phyloP scores from a whole-genome alignment of 2,329 filamentous ascomycete genomes.

The Huntiella savannae region DNA sequence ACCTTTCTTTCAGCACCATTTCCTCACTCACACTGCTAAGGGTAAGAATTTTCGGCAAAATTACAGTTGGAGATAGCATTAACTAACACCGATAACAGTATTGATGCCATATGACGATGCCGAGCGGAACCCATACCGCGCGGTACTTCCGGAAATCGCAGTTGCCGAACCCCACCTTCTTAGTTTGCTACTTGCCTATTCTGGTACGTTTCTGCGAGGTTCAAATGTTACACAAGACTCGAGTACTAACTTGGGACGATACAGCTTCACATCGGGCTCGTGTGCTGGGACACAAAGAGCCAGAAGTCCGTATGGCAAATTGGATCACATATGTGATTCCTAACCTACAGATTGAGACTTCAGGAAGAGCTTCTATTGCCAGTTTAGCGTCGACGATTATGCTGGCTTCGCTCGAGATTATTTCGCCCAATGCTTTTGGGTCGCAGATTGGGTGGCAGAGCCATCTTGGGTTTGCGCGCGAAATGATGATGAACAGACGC shows the following conservation, averaged over 20 bases:
- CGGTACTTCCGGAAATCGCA: conserved; percentile 39
- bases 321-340: conserved; percentile 66
- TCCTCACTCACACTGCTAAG: conserved; percentile 63
- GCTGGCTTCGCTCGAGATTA: conserved; percentile 66
- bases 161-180: conserved; percentile 51
- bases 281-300: conserved; percentile 54
- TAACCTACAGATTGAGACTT: conserved; percentile 18
- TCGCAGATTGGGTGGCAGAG: conserved; percentile 66
- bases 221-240: background rate
- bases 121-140: conserved; percentile 33
- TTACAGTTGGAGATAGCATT: no score
- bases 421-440: conserved; percentile 64
- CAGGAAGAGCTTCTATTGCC: conserved; percentile 15
- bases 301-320: conserved; percentile 55
- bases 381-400: conserved; percentile 70
- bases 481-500: conserved; percentile 42
- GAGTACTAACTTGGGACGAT: background rate
- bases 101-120: conserved; percentile 32
- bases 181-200: conserved; percentile 61
- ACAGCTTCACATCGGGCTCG: conserved; percentile 59
- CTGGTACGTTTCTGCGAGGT: conserved; percentile 20
- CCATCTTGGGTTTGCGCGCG: conserved; percentile 56
- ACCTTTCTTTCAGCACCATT: conserved; percentile 27
- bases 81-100: conserved; percentile 14
- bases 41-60: conserved; percentile 21